Percentiles rank a stretch among this genome's conserved stretches.
Evolutionary conservation across 805 yeast genomes (phyloP).

Genomic region (Sugiyamaella chiloensis): DNA sequence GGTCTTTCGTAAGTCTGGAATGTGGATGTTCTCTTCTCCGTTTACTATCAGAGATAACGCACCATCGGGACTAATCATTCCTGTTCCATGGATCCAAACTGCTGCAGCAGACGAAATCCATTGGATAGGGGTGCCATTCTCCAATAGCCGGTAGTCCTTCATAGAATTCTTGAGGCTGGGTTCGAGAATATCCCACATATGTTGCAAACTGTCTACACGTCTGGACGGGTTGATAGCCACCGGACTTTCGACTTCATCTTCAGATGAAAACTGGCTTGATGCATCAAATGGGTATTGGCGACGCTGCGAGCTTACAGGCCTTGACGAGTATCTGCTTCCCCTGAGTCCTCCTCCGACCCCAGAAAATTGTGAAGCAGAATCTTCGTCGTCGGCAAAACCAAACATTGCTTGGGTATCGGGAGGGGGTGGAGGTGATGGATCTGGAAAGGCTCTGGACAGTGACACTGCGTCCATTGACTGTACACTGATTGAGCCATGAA

Average conservation of each 20-base stretch:
- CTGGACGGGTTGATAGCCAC: neutral
- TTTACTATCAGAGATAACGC: conserved; percentile 11
- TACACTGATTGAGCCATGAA: neutral
- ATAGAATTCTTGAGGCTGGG: conserved; percentile 13
- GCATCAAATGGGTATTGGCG: neutral
- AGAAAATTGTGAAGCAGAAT: neutral
- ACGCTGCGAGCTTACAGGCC: neutral
- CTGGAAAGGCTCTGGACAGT: neutral
- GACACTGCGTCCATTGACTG: neutral
- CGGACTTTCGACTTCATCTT: neutral
- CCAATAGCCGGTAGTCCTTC: conserved; percentile 13
- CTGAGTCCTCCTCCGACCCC: neutral
- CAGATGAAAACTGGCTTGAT: neutral
- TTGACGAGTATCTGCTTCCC: neutral
- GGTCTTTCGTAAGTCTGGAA: conserved; percentile 21
- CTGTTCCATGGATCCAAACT: conserved; percentile 13
- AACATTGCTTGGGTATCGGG: neutral
- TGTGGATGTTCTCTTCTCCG: conserved; percentile 3
- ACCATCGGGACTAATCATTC: conserved; percentile 12
- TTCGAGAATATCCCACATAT: conserved; percentile 15
- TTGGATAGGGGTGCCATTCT: conserved; percentile 18
- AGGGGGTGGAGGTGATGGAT: neutral
- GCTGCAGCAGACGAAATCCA: conserved; percentile 19
- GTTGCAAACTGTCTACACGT: conserved; percentile 8
- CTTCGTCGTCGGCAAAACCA: neutral